These are phyloP conservation scores for Crucihimalaya himalaica DNA, from an alignment of 345 rosid genomes.

Conservation along the genomic window DNA sequence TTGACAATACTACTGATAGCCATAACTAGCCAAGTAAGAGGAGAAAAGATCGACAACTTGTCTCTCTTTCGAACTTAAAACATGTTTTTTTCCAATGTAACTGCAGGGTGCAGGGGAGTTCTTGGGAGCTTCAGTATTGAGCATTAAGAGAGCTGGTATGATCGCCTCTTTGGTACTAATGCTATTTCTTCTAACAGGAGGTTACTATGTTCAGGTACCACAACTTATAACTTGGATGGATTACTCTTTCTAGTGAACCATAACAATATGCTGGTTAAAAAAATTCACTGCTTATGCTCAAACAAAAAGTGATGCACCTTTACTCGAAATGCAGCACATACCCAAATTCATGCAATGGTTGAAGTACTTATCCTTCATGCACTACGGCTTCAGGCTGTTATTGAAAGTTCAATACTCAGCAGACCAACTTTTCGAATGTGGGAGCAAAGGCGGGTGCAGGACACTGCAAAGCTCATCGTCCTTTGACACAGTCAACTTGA, in stretches of 20 bases:
- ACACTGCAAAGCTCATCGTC: conserved; percentile 78
- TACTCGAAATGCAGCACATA: conserved; percentile 66
- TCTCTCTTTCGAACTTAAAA: neutral
- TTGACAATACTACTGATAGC: conserved; percentile 68
- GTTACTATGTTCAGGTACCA: conserved; percentile 96
- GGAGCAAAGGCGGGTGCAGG: conserved; percentile 72
- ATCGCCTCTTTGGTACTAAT: conserved; percentile 81
- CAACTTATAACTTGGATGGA: conserved; percentile 50
- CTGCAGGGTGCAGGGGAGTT: conserved; percentile 84
- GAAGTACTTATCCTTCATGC: conserved; percentile 79
- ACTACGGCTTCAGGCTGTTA: conserved; percentile 85
- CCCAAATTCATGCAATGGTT: conserved; percentile 80
- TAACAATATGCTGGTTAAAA: neutral
- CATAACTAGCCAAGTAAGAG: conserved; percentile 86
- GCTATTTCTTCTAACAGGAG: conserved; percentile 93
- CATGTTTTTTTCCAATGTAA: conserved; percentile 11
- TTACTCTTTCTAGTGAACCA: conserved; percentile 41
- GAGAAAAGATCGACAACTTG: neutral
- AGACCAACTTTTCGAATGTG: conserved; percentile 70
- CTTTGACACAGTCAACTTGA: conserved; percentile 69
- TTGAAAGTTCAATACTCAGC: conserved; percentile 83
- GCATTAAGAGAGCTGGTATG: conserved; percentile 90
- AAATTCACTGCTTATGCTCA: neutral
- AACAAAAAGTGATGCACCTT: conserved; percentile 1
- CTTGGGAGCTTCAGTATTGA: conserved; percentile 87